phyloP scores from a whole-genome alignment of 2,329 filamentous ascomycete genomes.

The Neocatenulostroma microsporum region DNA sequence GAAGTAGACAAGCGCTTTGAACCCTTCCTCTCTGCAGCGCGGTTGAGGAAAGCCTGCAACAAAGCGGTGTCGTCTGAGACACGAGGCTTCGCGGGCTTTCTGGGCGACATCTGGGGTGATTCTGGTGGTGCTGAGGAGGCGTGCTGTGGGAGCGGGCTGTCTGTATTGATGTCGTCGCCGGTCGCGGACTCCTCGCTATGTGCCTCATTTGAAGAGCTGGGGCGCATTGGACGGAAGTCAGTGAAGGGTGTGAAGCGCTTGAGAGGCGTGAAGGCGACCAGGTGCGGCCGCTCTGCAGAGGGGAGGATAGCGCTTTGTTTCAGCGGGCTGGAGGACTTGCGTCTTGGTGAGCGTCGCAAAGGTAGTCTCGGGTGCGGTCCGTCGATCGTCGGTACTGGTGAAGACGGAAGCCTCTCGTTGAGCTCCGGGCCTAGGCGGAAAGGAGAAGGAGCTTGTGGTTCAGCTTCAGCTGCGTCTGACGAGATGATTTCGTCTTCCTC shows the following conservation, averaged over 20 bases:
- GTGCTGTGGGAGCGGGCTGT: slow-evolving; percentile 13
- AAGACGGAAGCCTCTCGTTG: slow-evolving; percentile 9
- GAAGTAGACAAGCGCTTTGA: slow-evolving; percentile 19
- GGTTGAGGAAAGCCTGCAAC: slow-evolving; percentile 43
- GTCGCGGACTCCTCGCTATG: too few species aligned
- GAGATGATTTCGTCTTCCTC: slow-evolving; percentile 1
- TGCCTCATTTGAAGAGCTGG: too few species aligned
- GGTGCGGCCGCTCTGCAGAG: slow-evolving; percentile 14
- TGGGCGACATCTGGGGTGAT: slow-evolving; percentile 23
- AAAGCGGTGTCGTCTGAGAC: slow-evolving; percentile 43
- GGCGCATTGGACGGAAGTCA: too few species aligned
- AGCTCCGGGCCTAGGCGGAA: too few species aligned
- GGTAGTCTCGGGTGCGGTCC: slow-evolving; percentile 15
- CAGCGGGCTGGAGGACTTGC: slow-evolving; percentile 23
- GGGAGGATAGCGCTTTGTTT: slow-evolving; percentile 14
- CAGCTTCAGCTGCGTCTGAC: too few species aligned
- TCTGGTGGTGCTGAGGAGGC: slow-evolving; percentile 29
- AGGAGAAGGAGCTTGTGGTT: too few species aligned
- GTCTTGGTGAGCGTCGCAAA: slow-evolving; percentile 20
- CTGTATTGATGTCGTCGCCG: too few species aligned
- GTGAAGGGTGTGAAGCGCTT: slow-evolving; percentile 9
- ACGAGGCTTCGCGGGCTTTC: slow-evolving; percentile 23
- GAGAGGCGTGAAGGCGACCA: slow-evolving; percentile 25
- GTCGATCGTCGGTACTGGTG: slow-evolving; percentile 15
- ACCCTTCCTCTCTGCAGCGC: slow-evolving; percentile 41